These are phyloP conservation scores for Eucalyptus shirleyi DNA, from an alignment of 345 rosid genomes.

Conservation along the genomic window DNA sequence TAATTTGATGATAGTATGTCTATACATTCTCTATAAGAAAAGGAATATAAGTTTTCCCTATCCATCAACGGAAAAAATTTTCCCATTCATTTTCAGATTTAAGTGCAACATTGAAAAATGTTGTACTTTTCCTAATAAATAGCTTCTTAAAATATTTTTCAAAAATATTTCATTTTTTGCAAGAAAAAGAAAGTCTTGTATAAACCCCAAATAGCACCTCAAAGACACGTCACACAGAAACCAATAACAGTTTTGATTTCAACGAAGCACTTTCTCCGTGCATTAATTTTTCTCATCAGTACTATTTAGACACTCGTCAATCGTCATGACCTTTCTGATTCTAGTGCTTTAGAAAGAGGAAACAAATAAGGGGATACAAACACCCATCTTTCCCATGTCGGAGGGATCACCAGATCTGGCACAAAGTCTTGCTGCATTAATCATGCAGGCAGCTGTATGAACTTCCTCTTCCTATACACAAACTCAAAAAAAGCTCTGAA, in stretches of 20 bases:
- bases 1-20: not conserved
- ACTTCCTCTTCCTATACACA: not conserved
- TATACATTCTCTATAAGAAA: not conserved
- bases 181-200: not conserved
- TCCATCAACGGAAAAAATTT: not conserved
- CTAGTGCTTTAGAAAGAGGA: not conserved
- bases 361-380: not conserved
- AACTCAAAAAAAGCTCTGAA: not conserved
- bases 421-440: not conserved
- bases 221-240: not conserved
- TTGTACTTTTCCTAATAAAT: not conserved
- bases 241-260: not conserved
- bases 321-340: not conserved
- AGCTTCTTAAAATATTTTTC: not conserved
- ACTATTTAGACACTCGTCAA: not conserved
- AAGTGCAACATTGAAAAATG: not conserved
- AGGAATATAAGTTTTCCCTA: not conserved
- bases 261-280: not conserved
- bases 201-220: not conserved
- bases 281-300: not conserved
- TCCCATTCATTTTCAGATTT: not conserved
- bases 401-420: not conserved
- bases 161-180: not conserved
- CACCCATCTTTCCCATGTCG: not conserved
- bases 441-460: not conserved